Conservation (phyloP, 768 basidiomycete genomes). For the Clavulina sp. region DNA sequence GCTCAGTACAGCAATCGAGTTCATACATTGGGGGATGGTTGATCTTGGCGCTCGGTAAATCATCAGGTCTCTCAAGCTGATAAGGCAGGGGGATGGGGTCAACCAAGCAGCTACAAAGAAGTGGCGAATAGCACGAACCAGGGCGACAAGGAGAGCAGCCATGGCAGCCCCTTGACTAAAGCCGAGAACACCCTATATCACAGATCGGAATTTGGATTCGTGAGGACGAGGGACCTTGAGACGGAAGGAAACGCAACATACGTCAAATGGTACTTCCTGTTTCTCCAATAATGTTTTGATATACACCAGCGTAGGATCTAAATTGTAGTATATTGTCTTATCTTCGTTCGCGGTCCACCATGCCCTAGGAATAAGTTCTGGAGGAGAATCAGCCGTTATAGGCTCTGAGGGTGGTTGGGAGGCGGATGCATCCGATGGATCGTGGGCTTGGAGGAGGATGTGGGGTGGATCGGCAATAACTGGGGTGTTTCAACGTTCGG, state of each 20-base stretch:
- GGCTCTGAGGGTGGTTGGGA: background rate
- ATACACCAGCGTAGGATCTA: conserved; percentile 37
- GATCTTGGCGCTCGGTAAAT: conserved; percentile 40
- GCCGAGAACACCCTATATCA: conserved; percentile 51
- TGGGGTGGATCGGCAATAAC: too few species aligned
- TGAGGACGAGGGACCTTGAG: conserved; percentile 3
- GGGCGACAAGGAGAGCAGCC: conserved; percentile 48
- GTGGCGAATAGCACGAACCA: conserved; percentile 29
- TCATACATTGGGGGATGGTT: conserved; percentile 62
- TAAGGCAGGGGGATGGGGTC: conserved; percentile 2
- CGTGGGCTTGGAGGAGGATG: too few species aligned
- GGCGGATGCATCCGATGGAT: background rate
- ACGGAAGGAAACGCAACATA: background rate
- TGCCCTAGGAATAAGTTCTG: conserved; percentile 37
- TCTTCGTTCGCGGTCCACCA: conserved; percentile 53
- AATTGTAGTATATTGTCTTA: conserved; percentile 32
- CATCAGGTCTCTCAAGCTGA: conserved; percentile 37
- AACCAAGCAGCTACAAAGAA: background rate
- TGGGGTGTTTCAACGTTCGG: background rate
- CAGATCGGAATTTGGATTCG: background rate
- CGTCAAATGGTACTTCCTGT: conserved; percentile 48
- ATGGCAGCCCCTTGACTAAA: conserved; percentile 74
- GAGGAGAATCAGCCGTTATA: conserved; percentile 10
- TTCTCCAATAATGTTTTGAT: conserved; percentile 40
- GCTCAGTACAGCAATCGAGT: conserved; percentile 3